Evolutionary conservation across 1,139 yeast genomes (phyloP), one percentile per base, ranked within the genome.

Genomic region (Oligophagozyma castellii): DNA sequence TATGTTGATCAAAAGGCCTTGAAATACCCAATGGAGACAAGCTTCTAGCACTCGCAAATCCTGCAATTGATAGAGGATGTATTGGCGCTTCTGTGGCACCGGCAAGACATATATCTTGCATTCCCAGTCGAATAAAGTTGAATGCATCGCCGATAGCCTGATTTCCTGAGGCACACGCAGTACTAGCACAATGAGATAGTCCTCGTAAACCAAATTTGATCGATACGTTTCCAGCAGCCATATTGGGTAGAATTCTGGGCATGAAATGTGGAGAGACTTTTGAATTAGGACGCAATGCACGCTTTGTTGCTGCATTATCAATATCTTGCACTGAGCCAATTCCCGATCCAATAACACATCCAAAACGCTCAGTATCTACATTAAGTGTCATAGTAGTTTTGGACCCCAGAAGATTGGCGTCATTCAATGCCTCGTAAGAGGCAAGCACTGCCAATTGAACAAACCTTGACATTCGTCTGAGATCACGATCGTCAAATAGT

Each of bases 161-260:
- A 18, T 80, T 69, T 0, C 99, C 99, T 0, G 98, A 84, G 3
- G 98, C 94, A 59, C 99, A 92, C 1, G 98, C 98, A 0, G 96
- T 84, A 1, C 94, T 70, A 0, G 76, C 92, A 0, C 94, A 62
- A 49, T 84, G 95, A 32, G 80, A 71, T 2, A 95, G 94, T 0
- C 98, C 99, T 41, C 67, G 61, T 19, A 83, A 56, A 3, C 79
- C 77, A 45, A 73, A 70, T 39, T 70, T 66, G 34, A 89, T 86
- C 4, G 95, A 77, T 4, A 89, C 69, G 40, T 84, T 77, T 2
- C 98, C 96, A 0, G 89, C 84, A 0, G 95, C 95, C 96, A 92
- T 92, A 53, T 89, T 92, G 29, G 80, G 70, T 29, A 92, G 61
- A 27, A 86, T 57, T 40, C 70, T 73, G 1, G 98, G 96, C 8